These are phyloP conservation scores for Calonectria naviculata DNA, from an alignment of 2,329 filamentous ascomycete genomes.

Conservation along the genomic window DNA sequence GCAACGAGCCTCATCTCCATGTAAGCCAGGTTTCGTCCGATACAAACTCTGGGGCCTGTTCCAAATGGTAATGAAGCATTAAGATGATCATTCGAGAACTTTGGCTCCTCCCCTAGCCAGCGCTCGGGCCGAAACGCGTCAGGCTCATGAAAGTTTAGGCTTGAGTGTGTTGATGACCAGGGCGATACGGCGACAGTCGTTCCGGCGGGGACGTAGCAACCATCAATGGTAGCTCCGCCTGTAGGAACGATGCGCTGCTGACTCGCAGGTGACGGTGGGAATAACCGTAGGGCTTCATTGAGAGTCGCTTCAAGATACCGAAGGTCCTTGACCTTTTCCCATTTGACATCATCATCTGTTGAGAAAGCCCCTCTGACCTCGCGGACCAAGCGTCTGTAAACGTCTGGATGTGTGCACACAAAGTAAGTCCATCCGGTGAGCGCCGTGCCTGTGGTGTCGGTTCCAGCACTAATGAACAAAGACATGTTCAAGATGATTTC, in stretches of 20 bases:
- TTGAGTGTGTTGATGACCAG: not conserved
- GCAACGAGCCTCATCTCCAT: not conserved
- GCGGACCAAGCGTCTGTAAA: not conserved
- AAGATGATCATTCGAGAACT: not conserved
- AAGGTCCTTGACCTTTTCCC: not conserved
- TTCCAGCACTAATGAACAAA: not conserved
- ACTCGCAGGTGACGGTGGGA: not conserved
- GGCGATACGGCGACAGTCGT: not conserved
- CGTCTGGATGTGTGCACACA: not conserved
- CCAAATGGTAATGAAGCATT: not conserved
- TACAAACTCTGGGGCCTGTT: not conserved
- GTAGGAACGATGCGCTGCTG: not conserved
- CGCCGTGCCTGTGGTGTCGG: not conserved
- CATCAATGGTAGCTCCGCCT: not conserved
- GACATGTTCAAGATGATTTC: not conserved
- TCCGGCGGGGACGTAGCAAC: not conserved
- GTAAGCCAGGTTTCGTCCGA: not conserved
- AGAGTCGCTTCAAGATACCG: not conserved
- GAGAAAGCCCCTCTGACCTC: not conserved
- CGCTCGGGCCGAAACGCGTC: not conserved
- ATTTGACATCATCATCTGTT: not conserved
- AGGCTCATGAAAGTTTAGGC: not conserved
- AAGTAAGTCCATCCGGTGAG: not conserved
- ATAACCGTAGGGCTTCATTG: not conserved
- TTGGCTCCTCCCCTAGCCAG: not conserved